phyloP scores from a whole-genome alignment of 2,329 filamentous ascomycete genomes.

The Colletotrichum sp. region DNA sequence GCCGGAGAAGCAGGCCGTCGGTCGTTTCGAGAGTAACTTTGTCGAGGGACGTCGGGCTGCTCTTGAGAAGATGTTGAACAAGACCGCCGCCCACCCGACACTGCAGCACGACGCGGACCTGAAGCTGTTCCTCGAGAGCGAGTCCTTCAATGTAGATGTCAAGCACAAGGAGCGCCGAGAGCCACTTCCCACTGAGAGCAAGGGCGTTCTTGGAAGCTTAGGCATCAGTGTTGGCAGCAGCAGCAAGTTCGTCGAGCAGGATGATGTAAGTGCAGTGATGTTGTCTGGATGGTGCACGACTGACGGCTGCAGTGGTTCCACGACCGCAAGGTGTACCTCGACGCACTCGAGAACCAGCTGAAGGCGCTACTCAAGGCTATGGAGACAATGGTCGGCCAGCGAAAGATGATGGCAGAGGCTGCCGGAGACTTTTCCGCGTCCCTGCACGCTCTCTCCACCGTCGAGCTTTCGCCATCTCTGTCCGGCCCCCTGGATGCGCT shows the following conservation, averaged over 20 bases:
- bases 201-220: conserved; percentile 88
- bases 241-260: conserved; percentile 95
- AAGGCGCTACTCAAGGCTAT: conserved; percentile 92
- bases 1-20: conserved; percentile 96
- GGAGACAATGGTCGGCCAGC: conserved; percentile 88
- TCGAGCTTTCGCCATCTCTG: conserved; percentile 88
- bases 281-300: not conserved
- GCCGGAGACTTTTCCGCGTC: conserved; percentile 93
- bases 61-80: conserved; percentile 97
- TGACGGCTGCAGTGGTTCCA: conserved; percentile 81
- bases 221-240: conserved; percentile 78
- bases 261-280: conserved; percentile 70
- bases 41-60: conserved; percentile 91
- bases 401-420: conserved; percentile 91
- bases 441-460: conserved; percentile 88
- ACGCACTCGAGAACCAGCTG: conserved; percentile 90
- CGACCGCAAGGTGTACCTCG: conserved; percentile 91
- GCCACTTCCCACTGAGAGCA: conserved; percentile 84
- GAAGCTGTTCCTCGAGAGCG: conserved; percentile 96
- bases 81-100: conserved; percentile 86
- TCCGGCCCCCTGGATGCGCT: conserved; percentile 90
- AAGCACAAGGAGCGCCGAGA: conserved; percentile 97
- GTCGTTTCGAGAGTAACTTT: conserved; percentile 95
- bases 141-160: conserved; percentile 93
- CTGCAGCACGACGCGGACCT: conserved; percentile 92